Evolutionary conservation across 129 eudicot genomes (phyloP), one percentile per base, ranked within the genome.

Genomic region (Glebionis coronaria): DNA sequence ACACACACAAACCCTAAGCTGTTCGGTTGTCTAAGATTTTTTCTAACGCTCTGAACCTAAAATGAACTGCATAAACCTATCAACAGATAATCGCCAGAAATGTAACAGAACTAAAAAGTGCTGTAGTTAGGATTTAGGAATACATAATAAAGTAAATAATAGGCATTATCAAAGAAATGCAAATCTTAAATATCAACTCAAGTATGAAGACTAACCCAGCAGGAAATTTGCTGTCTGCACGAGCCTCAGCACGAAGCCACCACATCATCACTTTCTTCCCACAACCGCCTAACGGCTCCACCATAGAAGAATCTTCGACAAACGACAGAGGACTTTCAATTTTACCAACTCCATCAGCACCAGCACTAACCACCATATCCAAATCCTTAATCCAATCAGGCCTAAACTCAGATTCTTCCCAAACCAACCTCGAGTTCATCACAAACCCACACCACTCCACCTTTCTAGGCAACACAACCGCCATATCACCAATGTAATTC

Each of bases 161-260:
- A 59, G 4, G 20, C n/a, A 28, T 13, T 14, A 59, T 27, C 64
- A 28, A 59, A 59, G 44, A 59, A 11, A 27, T 29, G 0, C 12
- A 28, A 58, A 16, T 54, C 27, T 54, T 54, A 16, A 29, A 67
- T 29, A n/a, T 46, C 35, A 51, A 66, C 29, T 66, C 58, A 56
- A 68, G 51, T 38, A 19, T 71, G 25, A 62, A 65, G 23, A 74
- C 83, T 76, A 68, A 87, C 97, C 97, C 68, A 46, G 91, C 63
- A 63, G 95, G 97, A 56, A 87, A 90, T 73, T 87, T 90, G 87
- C 97, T 86, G 28, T 90, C 97, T 28, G 87, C 83, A 44, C 95
- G 84, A 20, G 97, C 97, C 81, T 90, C 95, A 61, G 80, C 95
- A 61, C 95, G 95, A 20, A 84, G 83, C 95, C 91, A 90, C 97